These are phyloP conservation scores for Amphirosellinia nigrospora DNA, from an alignment of 495 filamentous ascomycete genomes.

Conservation along the genomic window DNA sequence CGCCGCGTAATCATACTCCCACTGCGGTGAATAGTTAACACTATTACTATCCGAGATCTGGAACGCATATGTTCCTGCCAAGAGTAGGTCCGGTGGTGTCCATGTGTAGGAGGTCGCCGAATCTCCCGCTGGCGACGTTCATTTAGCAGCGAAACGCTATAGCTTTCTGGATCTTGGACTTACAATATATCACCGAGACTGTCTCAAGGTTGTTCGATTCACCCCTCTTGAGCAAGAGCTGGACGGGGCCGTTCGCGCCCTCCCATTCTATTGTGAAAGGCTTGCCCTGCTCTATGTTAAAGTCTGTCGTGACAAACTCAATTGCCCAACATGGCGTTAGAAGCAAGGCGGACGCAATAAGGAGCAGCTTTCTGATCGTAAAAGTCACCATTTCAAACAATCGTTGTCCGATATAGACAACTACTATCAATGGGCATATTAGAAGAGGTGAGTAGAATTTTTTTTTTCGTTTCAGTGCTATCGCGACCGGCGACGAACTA, in stretches of 20 bases:
- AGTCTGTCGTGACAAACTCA: not conserved
- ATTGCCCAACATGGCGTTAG: not conserved
- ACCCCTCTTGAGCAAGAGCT: not conserved
- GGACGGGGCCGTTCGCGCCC: not conserved
- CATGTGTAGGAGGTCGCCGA: not conserved
- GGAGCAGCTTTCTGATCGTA: not conserved
- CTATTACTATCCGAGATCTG: not conserved
- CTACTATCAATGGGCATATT: not conserved
- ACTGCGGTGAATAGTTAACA: not conserved
- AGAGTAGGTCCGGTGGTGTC: not conserved
- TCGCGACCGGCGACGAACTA: not conserved
- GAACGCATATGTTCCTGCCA: conserved; percentile 1
- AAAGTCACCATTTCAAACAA: not conserved
- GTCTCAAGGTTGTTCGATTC: not conserved
- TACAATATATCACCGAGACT: not conserved
- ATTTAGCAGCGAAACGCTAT: not conserved
- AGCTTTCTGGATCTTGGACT: not conserved
- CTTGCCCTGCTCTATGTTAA: not conserved
- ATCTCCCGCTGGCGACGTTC: not conserved
- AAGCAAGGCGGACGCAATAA: not conserved
- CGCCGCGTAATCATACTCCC: not conserved
- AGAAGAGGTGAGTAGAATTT: not conserved
- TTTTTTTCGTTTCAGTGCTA: not conserved
- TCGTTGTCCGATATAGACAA: not conserved
- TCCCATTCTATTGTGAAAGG: conserved; percentile 8